phyloP scores from a whole-genome alignment of 257 asterid species.

The Verbena officinalis region DNA sequence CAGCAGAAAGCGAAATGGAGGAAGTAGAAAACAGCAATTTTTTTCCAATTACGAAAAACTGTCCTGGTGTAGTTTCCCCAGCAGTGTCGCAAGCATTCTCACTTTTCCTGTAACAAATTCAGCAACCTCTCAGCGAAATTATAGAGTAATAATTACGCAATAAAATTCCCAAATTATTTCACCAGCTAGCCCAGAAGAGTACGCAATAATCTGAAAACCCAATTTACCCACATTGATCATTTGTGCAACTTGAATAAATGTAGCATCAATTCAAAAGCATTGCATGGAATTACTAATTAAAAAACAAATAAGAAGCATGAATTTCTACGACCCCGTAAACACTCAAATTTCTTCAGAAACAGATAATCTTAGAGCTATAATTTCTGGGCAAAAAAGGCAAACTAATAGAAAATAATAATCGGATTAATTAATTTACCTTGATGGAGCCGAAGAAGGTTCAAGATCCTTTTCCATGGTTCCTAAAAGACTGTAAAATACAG shows the following conservation, averaged over 20 bases:
- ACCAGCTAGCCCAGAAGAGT: background rate
- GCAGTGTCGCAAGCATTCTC: constrained; percentile 46
- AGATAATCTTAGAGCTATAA: background rate
- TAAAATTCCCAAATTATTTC: constrained; percentile 8
- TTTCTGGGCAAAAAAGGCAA: background rate
- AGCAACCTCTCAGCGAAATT: background rate
- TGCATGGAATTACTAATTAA: background rate
- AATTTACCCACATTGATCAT: background rate
- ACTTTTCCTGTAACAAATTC: constrained; percentile 37
- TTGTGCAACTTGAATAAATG: no score
- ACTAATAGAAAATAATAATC: background rate
- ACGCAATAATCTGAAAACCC: background rate
- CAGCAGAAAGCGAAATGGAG: constrained; percentile 71
- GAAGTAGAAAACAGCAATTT: constrained; percentile 66
- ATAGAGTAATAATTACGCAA: background rate
- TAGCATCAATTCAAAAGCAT: background rate
- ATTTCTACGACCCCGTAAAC: background rate
- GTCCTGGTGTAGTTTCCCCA: constrained; percentile 56
- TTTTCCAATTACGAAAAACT: constrained; percentile 55
- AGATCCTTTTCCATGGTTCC: constrained; percentile 64
- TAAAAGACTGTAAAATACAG: constrained; percentile 34
- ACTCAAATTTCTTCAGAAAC: constrained; percentile 15
- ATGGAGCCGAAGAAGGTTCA: constrained; percentile 44
- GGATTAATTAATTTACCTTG: constrained; percentile 40
- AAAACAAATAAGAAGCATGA: background rate